Evolutionary conservation across 1,284 basidiomycete species (phyloP).

Genomic region (Sanghuangporus sanghuang): DNA sequence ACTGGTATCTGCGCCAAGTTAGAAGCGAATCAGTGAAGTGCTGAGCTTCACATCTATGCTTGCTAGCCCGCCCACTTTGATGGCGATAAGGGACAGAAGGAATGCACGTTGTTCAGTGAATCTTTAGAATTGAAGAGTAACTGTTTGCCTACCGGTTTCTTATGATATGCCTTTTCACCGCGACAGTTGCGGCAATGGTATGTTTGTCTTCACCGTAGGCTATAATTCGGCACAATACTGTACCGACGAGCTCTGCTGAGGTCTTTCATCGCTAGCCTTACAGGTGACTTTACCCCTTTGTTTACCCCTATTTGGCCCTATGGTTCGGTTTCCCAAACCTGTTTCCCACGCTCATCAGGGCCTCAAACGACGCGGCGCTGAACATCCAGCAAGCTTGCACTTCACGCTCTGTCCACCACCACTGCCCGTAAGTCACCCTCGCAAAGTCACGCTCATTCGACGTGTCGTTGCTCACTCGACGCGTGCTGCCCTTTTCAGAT

Average conservation of each 20-base stretch:
- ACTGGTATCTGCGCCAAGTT: no score
- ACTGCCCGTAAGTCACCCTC: background rate
- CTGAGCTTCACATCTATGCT: no score
- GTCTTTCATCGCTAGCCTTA: background rate
- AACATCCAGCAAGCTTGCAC: background rate
- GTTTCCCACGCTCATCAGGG: slow-evolving; percentile 1
- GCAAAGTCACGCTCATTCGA: background rate
- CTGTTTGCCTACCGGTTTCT: no score
- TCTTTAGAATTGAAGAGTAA: no score
- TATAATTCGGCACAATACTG: background rate
- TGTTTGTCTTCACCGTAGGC: no score
- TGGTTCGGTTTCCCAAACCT: background rate
- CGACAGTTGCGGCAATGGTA: no score
- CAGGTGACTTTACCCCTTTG: background rate
- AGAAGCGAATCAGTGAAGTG: no score
- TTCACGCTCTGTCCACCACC: background rate
- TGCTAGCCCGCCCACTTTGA: no score
- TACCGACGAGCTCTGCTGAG: background rate
- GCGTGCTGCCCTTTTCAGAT: slow-evolving; percentile 14
- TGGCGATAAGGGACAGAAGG: no score
- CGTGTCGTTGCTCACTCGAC: slow-evolving; percentile 13
- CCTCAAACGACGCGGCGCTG: background rate
- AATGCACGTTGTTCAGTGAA: no score
- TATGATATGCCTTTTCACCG: no score
- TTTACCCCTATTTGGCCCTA: background rate